Base-by-base conservation (phyloP, 345 rosid genomes). In the Gossypium bickii region DNA sequence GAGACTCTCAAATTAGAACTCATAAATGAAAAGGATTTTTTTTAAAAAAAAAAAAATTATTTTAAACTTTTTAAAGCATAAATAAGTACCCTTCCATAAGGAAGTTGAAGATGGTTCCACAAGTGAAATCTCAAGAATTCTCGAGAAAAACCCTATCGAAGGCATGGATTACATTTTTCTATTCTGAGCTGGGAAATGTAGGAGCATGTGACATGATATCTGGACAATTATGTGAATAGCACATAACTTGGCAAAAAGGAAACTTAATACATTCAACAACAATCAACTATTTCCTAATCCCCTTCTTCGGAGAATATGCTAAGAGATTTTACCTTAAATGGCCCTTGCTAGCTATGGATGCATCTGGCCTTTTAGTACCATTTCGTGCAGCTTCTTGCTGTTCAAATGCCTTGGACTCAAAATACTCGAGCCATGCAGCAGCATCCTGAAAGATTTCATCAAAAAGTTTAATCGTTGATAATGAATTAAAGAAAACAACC, bases 401-500 rank as follows among this genome's bases (percentile, higher is more conserved):
- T 80, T 95, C 98, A 74, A 91, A 89, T 71, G 94, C 96, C 88
- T 95, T 95, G 72, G 98, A 91, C 82, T 95, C 99, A 67, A 95
- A 95, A 83, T 95, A 93, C 83, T 93, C 99, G 62, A 95, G 94
- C 99, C 99, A 95, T 78, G 99, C 99, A 78, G 99, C 98, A 77
- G 99, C 98, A 85, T 95, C 99, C 99, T 95, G 86, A 67, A 82
- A 71, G 29, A 80, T 81, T 83, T 74, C 71, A 78, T 72, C 72
- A 82, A 44, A 59, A 45, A 38, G 56, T 49, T 22, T 3, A 71
- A 58, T 45, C 56, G 67, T 38, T 27, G 17, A 15, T 63, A 22
- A 62, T 3, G 52, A 70, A 11, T 62, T 27, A 67, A 66, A 44
- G 12, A 45, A 22, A 24, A 25, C 22, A 72, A 59, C 44, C 44